Evolutionary conservation across 176 grass and related monocot species (phyloP).

Genomic region (Ensete ventricosum): DNA sequence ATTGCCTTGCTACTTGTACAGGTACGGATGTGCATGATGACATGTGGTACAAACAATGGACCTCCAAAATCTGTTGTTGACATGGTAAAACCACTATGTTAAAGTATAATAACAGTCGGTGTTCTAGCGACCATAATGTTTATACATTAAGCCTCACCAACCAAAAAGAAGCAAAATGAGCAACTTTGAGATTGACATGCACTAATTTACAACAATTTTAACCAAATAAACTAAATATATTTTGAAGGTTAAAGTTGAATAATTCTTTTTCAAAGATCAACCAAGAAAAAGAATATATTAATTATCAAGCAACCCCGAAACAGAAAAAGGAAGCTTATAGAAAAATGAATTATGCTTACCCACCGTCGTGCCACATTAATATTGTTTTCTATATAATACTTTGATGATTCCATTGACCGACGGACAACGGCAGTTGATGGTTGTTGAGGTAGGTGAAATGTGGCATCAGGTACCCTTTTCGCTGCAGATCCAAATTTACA

Average conservation of each 20-base stretch:
- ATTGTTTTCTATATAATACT: conserved; percentile 84
- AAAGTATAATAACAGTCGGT: too few species aligned
- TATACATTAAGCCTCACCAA: too few species aligned
- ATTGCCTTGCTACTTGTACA: too few species aligned
- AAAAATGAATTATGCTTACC: conserved; percentile 64
- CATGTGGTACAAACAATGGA: too few species aligned
- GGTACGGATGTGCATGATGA: too few species aligned
- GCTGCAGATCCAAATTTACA: conserved; percentile 60
- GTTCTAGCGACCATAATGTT: too few species aligned
- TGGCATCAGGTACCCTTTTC: conserved; percentile 69
- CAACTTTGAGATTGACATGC: too few species aligned
- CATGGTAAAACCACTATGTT: too few species aligned
- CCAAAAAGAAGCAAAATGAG: too few species aligned
- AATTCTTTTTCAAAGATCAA: not conserved
- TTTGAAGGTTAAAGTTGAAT: not conserved
- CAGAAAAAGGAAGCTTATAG: conserved; percentile 5
- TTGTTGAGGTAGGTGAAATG: conserved; percentile 49
- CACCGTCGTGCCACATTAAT: conserved; percentile 78
- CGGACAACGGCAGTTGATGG: conserved; percentile 38
- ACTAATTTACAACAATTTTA: too few species aligned
- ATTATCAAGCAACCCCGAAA: not conserved
- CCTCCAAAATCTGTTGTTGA: too few species aligned
- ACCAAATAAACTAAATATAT: not conserved
- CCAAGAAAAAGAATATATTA: not conserved
- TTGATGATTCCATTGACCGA: conserved; percentile 96